Conservation (phyloP, 2,329 filamentous ascomycete species). For the Ophiostoma ips region DNA sequence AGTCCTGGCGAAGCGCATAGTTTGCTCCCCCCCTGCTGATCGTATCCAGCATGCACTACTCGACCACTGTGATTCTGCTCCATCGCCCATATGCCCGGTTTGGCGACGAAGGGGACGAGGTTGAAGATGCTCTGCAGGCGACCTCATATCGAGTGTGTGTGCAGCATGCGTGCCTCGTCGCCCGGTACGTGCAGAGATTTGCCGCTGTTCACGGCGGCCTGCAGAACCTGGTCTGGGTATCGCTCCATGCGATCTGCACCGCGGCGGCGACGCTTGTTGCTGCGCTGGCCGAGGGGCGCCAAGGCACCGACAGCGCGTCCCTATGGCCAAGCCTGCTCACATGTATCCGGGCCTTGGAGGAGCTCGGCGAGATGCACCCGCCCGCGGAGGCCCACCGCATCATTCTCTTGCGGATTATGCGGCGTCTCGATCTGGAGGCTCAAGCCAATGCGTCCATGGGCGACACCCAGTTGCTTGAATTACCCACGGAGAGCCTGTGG, state of each 20-base stretch:
- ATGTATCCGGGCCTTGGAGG: background rate
- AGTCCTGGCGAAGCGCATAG: background rate
- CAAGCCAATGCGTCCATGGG: too few species aligned
- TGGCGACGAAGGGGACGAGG: background rate
- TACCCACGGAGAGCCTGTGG: constrained; percentile 2
- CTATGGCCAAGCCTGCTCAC: background rate
- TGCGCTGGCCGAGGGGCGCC: background rate
- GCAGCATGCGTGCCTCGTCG: background rate
- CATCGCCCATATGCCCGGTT: constrained; percentile 8
- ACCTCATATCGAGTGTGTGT: background rate
- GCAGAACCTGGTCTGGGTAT: constrained; percentile 4
- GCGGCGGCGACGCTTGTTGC: constrained; percentile 8
- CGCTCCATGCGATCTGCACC: constrained; percentile 10
- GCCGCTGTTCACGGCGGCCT: constrained; percentile 6
- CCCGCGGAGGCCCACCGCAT: background rate
- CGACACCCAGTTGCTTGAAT: background rate
- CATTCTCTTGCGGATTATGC: background rate
- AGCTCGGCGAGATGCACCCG: background rate
- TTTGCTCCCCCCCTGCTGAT: background rate
- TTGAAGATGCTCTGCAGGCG: background rate
- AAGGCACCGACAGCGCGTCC: background rate
- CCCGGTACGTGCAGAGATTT: constrained; percentile 5
- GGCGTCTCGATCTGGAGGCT: background rate
- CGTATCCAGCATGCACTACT: constrained; percentile 8
- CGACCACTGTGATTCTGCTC: constrained; percentile 7